Evolutionary conservation across 768 basidiomycete genomes (phyloP).

Genomic region (Lyophyllum atratum): DNA sequence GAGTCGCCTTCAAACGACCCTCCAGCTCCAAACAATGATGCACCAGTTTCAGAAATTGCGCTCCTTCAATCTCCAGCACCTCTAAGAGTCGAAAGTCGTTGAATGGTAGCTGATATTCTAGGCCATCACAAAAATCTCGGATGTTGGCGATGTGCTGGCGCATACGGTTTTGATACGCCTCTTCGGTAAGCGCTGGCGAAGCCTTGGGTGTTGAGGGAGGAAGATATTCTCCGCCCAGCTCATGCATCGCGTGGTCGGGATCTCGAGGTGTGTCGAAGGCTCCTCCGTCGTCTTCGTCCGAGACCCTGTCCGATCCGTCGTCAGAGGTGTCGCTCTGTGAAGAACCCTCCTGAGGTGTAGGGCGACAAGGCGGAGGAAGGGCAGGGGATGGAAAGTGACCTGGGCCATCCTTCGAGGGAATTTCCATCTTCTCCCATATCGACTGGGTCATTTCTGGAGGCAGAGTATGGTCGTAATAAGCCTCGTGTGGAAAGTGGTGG

Average conservation of each 20-base stretch:
- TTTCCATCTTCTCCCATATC: slow-evolving; percentile 30
- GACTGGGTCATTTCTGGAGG: slow-evolving; percentile 38
- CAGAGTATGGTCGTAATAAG: slow-evolving; percentile 40
- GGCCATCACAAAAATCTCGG: slow-evolving; percentile 45
- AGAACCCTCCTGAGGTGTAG: background rate
- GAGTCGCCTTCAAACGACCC: slow-evolving; percentile 25
- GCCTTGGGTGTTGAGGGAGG: background rate
- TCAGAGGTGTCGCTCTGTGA: slow-evolving; percentile 2
- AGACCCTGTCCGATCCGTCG: slow-evolving; percentile 4
- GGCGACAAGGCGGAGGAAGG: background rate
- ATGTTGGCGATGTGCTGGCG: slow-evolving; percentile 42
- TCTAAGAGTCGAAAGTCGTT: slow-evolving; percentile 45
- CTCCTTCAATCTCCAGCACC: slow-evolving; percentile 42
- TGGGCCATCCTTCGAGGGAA: background rate
- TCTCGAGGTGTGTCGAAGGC: background rate
- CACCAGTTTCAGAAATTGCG: slow-evolving; percentile 38
- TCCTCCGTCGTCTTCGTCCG: background rate
- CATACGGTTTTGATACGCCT: slow-evolving; percentile 38
- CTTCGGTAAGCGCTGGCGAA: slow-evolving; percentile 15
- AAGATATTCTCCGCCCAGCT: background rate
- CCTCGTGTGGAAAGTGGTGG: slow-evolving; percentile 44
- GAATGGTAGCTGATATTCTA: slow-evolving; percentile 49
- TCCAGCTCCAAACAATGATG: slow-evolving; percentile 42
- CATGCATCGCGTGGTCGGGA: background rate
- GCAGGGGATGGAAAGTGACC: background rate